Evolutionary conservation across 306 rosid species (phyloP), one percentile per base, ranked within the genome.

Genomic region (Glycine tomentella): DNA sequence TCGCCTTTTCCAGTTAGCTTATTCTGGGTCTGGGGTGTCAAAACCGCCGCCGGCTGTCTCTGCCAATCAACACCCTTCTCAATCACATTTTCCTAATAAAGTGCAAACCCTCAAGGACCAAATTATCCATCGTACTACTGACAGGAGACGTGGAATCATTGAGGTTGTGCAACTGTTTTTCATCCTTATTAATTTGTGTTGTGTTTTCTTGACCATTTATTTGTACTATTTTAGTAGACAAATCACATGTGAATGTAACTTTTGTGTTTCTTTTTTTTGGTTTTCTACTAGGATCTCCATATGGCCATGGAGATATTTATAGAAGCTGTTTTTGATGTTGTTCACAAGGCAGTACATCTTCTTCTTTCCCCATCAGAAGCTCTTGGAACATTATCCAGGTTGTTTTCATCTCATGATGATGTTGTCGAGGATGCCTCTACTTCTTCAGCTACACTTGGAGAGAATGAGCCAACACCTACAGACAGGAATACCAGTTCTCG

Each of bases 121-220:
- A 7, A 59, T 92, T 69, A 84, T 92, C 76, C 90, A 90, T 79
- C 87, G 90, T 58, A 56, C 98, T 70, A 92, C 94, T 57, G 98
- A 95, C 78, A 86, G 92, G 84, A 95, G 98, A 49, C 95, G 97
- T 42, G 98, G 98, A 75, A 87, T 95, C 70, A 82, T 95, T 77
- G 98, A 95, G 98, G 98, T 95, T 80, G 25, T 53, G 62, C 78
- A 42, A 38, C 9, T 33, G 20, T 38, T 59, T 59, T 50, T 40
- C 49, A 55, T 57, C 9, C 15, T 48, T 74, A 25, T 76, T 61
- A 42, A 45, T 59, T 71, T 69, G 15, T 52, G 4, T 73, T 81
- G 14, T 75, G 31, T 38, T 51, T 7, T 34, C 9, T 58, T 63
- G 5, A 63, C 46, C 16, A 2, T 34, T 34, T 70, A 7, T 75